phyloP scores from a whole-genome alignment of 75 land plant species.

The Azolla pinnata region DNA sequence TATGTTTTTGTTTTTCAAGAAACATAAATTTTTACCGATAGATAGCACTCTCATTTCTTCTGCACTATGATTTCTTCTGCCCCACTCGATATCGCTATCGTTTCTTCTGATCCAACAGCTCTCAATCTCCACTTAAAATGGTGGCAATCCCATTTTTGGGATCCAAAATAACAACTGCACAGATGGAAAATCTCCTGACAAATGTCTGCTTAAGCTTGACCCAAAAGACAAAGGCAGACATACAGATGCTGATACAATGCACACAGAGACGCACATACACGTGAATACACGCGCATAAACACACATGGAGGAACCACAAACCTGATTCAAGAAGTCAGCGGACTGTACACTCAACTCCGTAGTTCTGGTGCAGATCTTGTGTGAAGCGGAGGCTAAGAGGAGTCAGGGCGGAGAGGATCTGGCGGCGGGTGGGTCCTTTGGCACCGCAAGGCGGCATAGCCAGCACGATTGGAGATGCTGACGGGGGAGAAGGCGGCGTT shows the following conservation, averaged over 20 bases:
- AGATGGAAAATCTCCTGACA: neutral
- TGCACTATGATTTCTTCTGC: too few relatives aligned
- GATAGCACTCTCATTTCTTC: too few relatives aligned
- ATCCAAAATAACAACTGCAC: neutral
- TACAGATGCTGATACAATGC: neutral
- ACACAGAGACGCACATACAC: neutral
- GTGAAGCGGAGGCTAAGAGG: conserved; percentile 37
- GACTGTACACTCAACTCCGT: conserved; percentile 40
- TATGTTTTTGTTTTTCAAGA: too few relatives aligned
- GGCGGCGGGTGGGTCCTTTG: conserved; percentile 48
- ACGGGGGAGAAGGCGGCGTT: conserved; percentile 75
- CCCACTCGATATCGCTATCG: too few relatives aligned
- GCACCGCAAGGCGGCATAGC: conserved; percentile 63
- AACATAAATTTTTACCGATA: too few relatives aligned
- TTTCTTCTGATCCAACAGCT: neutral
- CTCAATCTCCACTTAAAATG: neutral
- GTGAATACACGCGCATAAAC: neutral
- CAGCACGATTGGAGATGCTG: conserved; percentile 49
- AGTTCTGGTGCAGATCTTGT: conserved; percentile 35
- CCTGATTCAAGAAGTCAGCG: conserved; percentile 68
- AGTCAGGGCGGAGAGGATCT: conserved; percentile 39
- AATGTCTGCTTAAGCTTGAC: neutral
- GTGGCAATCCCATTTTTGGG: neutral
- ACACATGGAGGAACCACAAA: conserved; percentile 8
- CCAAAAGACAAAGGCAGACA: neutral